Conservation (phyloP, 2,329 filamentous ascomycete species). For the Aspergillus sp. region DNA sequence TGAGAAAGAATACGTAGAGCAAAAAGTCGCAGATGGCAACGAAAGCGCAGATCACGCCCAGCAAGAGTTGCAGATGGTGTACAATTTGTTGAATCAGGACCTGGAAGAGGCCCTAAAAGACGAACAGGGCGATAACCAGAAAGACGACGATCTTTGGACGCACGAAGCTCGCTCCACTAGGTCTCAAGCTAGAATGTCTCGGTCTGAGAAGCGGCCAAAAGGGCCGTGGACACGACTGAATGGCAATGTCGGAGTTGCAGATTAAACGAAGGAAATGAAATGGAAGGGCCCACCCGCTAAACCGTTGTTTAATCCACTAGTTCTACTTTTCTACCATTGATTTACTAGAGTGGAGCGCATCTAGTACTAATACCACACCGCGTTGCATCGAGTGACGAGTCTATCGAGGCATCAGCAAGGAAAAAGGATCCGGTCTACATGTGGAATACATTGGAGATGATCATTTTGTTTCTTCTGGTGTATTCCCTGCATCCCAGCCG, state of each 20-base stretch:
- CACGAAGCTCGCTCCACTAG: conserved; percentile 27
- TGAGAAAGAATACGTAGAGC: conserved; percentile 34
- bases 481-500: no score
- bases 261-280: background rate
- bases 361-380: no score
- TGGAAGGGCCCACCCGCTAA: no score
- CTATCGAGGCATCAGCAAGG: no score
- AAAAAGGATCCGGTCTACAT: no score
- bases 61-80: conserved; percentile 32
- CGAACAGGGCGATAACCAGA: conserved; percentile 14
- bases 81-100: conserved; percentile 35
- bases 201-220: conserved; percentile 25
- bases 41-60: conserved; percentile 32
- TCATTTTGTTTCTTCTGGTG: no score
- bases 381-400: no score
- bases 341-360: no score
- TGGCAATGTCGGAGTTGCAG: conserved; percentile 32
- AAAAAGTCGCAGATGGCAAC: conserved; percentile 30
- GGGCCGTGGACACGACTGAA: conserved; percentile 40
- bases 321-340: no score
- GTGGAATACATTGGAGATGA: no score
- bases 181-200: conserved; percentile 16
- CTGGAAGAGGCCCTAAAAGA: conserved; percentile 24
- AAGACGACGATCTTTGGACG: conserved; percentile 33
- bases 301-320: no score